phyloP scores from a whole-genome alignment of 2,329 filamentous ascomycete species.

The Diaporthe sp. region DNA sequence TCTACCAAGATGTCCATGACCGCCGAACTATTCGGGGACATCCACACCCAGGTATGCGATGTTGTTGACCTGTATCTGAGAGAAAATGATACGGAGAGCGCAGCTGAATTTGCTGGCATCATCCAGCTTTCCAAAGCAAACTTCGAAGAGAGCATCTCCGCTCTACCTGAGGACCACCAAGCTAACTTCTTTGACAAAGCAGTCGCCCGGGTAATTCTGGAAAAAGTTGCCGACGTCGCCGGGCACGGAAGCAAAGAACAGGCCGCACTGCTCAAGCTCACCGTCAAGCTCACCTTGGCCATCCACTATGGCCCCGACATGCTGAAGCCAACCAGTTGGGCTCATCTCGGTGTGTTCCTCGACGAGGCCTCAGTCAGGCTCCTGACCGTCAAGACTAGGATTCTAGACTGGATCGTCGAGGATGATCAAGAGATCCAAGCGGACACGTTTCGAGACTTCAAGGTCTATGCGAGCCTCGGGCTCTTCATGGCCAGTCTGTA shows the following conservation, averaged over 20 bases:
- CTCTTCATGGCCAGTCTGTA: not conserved
- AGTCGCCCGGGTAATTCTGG: not conserved
- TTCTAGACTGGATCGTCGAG: not conserved
- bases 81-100: not conserved
- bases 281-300: not conserved
- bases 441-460: not conserved
- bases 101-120: not conserved
- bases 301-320: not conserved
- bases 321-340: too few relatives aligned
- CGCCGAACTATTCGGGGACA: not conserved
- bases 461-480: not conserved
- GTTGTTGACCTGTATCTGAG: not conserved
- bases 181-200: not conserved
- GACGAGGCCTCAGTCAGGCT: not conserved
- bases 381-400: not conserved
- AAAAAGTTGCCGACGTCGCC: not conserved
- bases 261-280: not conserved
- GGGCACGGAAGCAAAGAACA: not conserved
- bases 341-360: not conserved
- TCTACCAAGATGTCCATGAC: not conserved
- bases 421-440: not conserved
- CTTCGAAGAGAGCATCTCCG: not conserved
- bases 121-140: not conserved
- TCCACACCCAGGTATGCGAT: not conserved
- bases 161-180: not conserved